Percentiles rank a stretch among this genome's conserved stretches.
Conservation (phyloP, 768 basidiomycete genomes). For the Boletales sp. region DNA sequence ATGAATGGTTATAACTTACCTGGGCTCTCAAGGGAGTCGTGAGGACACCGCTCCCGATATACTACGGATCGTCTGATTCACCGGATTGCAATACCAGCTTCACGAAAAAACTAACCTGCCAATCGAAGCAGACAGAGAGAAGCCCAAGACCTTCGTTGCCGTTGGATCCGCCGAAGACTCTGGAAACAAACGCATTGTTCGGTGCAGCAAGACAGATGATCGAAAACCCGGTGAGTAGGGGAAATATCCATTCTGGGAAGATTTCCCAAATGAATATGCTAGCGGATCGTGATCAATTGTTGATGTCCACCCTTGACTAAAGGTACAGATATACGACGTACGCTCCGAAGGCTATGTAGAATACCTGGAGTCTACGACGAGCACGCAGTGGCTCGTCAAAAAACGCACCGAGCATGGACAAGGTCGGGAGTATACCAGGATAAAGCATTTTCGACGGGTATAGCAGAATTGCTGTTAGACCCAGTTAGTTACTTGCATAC, state of each 20-base stretch:
- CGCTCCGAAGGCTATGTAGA: slow-evolving; percentile 21
- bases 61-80: slow-evolving; percentile 15
- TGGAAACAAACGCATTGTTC: slow-evolving; percentile 46
- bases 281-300: slow-evolving; percentile 3
- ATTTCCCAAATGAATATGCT: slow-evolving; percentile 33
- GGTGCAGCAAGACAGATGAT: slow-evolving; percentile 58
- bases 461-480: slow-evolving; percentile 16
- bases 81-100: no score
- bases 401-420: slow-evolving; percentile 31
- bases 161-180: slow-evolving; percentile 58
- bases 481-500: neutral
- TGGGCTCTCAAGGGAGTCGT: slow-evolving; percentile 54
- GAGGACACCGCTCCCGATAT: slow-evolving; percentile 28
- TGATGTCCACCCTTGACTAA: slow-evolving; percentile 2
- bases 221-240: slow-evolving; percentile 58
- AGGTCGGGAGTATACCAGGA: slow-evolving; percentile 27
- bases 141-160: slow-evolving; percentile 63
- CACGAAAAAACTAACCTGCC: slow-evolving; percentile 40
- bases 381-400: slow-evolving; percentile 39
- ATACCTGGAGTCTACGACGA: slow-evolving; percentile 37
- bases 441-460: slow-evolving; percentile 47
- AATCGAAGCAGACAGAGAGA: slow-evolving; percentile 58
- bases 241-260: slow-evolving; percentile 41
- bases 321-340: slow-evolving; percentile 30
- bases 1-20: no score